phyloP scores from a whole-genome alignment of 495 filamentous ascomycete species.

The Penicillium pancosmium region DNA sequence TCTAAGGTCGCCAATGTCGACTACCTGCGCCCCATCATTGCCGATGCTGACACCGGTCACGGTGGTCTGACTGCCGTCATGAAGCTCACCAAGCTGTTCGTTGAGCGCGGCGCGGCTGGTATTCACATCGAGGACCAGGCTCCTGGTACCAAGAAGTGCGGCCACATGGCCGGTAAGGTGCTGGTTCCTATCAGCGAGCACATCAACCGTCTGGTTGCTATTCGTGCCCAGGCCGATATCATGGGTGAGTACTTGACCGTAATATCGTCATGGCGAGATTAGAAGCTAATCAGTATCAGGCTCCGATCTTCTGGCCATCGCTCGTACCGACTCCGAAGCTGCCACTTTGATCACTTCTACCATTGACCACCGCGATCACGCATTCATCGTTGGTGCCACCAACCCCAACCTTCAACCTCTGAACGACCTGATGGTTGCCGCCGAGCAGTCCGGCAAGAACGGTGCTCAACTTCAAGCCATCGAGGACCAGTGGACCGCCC shows the following conservation, averaged over 20 bases:
- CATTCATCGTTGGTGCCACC: slow-evolving; percentile 87
- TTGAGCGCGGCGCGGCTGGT: slow-evolving; percentile 95
- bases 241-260: slow-evolving; percentile 66
- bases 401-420: slow-evolving; percentile 84
- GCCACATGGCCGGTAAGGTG: slow-evolving; percentile 99
- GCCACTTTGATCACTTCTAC: slow-evolving; percentile 96
- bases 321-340: slow-evolving; percentile 95
- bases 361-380: slow-evolving; percentile 92
- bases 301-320: slow-evolving; percentile 83
- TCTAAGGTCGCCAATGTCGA: slow-evolving; percentile 79
- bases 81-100: slow-evolving; percentile 98
- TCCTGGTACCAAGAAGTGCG: slow-evolving; percentile 98
- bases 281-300: slow-evolving; percentile 42
- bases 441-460: slow-evolving; percentile 79
- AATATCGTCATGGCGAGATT: neutral
- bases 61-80: slow-evolving; percentile 96
- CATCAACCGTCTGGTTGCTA: slow-evolving; percentile 96
- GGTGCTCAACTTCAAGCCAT: slow-evolving; percentile 85
- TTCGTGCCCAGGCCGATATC: slow-evolving; percentile 96
- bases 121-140: slow-evolving; percentile 99
- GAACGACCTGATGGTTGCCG: slow-evolving; percentile 86
- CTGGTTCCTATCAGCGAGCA: slow-evolving; percentile 96
- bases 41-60: slow-evolving; percentile 97
- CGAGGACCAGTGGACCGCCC: slow-evolving; percentile 81
- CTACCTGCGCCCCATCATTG: slow-evolving; percentile 94